Base-by-base conservation (phyloP, 208 protist genomes). In the Leishmania mexicana region DNA sequence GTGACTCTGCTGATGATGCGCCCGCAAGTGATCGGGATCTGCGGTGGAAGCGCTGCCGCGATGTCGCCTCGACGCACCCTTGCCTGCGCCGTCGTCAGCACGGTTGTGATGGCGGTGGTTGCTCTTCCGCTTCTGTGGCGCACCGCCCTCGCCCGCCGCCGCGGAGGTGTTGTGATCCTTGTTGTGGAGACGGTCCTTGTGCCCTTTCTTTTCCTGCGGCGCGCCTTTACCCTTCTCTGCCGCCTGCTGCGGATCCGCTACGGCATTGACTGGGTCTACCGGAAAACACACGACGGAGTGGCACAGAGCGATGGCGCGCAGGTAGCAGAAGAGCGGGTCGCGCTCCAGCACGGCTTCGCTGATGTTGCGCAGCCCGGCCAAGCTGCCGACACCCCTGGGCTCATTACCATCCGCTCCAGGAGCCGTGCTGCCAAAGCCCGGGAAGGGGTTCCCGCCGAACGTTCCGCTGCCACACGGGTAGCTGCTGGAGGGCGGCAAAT, bases 261-360 rank as follows among this genome's bases (percentile, higher is more conserved):
- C 74, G 8, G 19, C 73, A 45, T 77, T 40, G 45, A 31, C 51
- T 7, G 51, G 42, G 21, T 85, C 67, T 1, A 81, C 60, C 0
- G 92, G 81, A 81, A 97, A 97, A 74, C 93, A 96, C 60, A 98
- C 92, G 28, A 96, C 88, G 40, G 82, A 87, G 85, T 98, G 94
- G 83, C 94, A 97, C 42, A 97, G 83, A 0, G 91, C 40, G 10
- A 98, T 19, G 70, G 90, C 84, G 28, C 89, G 87, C 40, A 98
- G 85, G 75, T 95, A 97, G 53, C 87, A 83, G 75, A 90, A 93
- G 3, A 89, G 51, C 0, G 84, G 83, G 70, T 96, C 89, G 19
- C 67, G 58, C 73, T 95, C 90, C 73, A 96, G 80, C 35, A 68
- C 83, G 0, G 10, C 67, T 76, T 96, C 91, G 53, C 74, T 76